These are phyloP conservation scores for Sanguinoderma infundibulare DNA, from an alignment of 1,284 basidiomycete species.

Conservation along the genomic window DNA sequence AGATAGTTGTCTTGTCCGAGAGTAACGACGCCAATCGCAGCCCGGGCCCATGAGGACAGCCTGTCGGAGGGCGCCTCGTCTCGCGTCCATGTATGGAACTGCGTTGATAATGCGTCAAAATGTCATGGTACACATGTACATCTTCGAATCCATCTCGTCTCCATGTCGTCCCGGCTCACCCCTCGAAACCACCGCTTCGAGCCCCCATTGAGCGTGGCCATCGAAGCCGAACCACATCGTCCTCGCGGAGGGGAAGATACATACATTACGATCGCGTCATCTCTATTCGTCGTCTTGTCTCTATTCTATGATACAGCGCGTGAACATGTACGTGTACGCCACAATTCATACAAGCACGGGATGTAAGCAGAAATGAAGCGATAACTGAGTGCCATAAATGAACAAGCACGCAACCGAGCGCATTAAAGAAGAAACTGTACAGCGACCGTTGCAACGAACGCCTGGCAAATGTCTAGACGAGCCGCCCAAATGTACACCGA, in stretches of 20 bases:
- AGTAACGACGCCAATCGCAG: not conserved
- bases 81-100: not conserved
- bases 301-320: constrained; percentile 5
- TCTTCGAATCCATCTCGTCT: not conserved
- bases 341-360: not conserved
- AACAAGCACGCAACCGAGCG: too few species aligned
- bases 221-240: too few species aligned
- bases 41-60: not conserved
- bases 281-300: too few species aligned
- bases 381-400: constrained; percentile 7
- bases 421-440: too few species aligned
- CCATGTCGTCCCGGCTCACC: not conserved
- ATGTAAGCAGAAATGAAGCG: not conserved
- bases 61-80: not conserved
- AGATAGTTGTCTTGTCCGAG: constrained; percentile 30
- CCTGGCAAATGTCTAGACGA: not conserved
- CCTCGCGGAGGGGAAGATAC: too few species aligned
- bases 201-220: too few species aligned
- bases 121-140: not conserved
- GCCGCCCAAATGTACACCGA: not conserved
- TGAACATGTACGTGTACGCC: not conserved
- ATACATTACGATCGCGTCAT: too few species aligned
- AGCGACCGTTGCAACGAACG: not conserved
- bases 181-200: too few species aligned
- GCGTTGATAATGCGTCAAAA: too few species aligned